phyloP scores from a whole-genome alignment of 345 rosid species.

The Moricandia moricandioides region DNA sequence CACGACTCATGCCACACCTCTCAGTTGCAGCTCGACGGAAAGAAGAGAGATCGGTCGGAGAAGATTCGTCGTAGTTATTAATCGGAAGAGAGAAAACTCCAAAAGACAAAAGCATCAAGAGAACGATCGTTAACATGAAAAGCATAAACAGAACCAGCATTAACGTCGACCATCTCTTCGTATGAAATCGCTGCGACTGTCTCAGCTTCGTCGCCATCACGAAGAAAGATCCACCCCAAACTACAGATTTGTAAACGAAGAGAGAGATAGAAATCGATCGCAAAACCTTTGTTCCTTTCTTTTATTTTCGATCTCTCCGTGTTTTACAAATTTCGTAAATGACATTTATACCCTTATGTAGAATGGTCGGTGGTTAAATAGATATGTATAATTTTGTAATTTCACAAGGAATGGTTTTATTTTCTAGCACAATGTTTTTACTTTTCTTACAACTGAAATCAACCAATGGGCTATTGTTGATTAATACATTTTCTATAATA shows the following conservation, averaged over 20 bases:
- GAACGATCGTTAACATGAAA: conserved; percentile 60
- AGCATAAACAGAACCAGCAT: conserved; percentile 56
- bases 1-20: conserved; percentile 54
- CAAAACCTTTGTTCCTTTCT: conserved; percentile 11
- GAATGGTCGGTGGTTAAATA: background rate
- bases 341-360: background rate
- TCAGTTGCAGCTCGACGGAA: conserved; percentile 53
- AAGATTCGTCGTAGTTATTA: conserved; percentile 44
- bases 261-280: conserved; percentile 2
- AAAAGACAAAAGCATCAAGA: conserved; percentile 65
- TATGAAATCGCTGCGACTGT: conserved; percentile 53
- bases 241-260: background rate
- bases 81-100: conserved; percentile 70
- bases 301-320: background rate
- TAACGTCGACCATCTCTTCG: conserved; percentile 58
- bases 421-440: conserved; percentile 27
- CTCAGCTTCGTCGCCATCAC: conserved; percentile 58
- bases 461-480: conserved; percentile 23
- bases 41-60: conserved; percentile 49
- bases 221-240: background rate
- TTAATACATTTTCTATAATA: background rate
- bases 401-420: background rate
- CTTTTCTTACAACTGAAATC: background rate
- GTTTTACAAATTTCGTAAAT: background rate
- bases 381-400: conserved; percentile 2